Base-by-base conservation (phyloP, 495 filamentous ascomycete genomes). In the Pseudoneurospora amorphoporcata region DNA sequence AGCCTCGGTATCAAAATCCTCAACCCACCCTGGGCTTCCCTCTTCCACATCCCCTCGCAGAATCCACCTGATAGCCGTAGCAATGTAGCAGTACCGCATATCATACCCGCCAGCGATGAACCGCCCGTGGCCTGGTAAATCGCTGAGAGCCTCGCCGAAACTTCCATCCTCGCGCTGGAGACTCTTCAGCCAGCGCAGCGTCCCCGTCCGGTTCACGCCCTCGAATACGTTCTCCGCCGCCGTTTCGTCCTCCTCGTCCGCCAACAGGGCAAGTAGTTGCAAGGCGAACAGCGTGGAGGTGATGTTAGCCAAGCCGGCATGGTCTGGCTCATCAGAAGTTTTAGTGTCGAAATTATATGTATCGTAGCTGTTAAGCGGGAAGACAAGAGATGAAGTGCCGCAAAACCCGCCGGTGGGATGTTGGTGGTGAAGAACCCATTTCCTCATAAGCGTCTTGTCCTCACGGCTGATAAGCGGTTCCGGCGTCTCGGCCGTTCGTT, bases 231-330 rank as follows among this genome's bases (percentile, higher is more conserved):
- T 73, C 17, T 76, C 78, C 14, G 76, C 81, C 6, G 53, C 53
- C 29, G 53, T 23, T 6, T 61, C 53, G 17, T 86, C 83, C 68
- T 92, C 80, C 72, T 92, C 88, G 72, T 96, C 92, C 0, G 91
- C 91, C 29, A 97, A 79, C n/a, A 94, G 84, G 1, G 90, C 83
- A 23, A 99, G 79, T 17, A 89, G 85, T 39, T 90, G 84, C 65
- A 98, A 84, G 5, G 95, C 95, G 83, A 98, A 97, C 80, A 90
- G 92, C 0, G 94, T 97, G 19, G 92, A 92, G 0, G 94, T 88
- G 16, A 97, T 81, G 81, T 92, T 95, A 1, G 94, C 92, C 43
- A 92, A 88, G 79, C 96, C 94, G 85, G 93, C 90, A 5, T 81
- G 81, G 41, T 86, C 80, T 73, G 84, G 79, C n/a, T 79, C 75